Conservation (phyloP, 257 asterid species). For the Ballota nigra region DNA sequence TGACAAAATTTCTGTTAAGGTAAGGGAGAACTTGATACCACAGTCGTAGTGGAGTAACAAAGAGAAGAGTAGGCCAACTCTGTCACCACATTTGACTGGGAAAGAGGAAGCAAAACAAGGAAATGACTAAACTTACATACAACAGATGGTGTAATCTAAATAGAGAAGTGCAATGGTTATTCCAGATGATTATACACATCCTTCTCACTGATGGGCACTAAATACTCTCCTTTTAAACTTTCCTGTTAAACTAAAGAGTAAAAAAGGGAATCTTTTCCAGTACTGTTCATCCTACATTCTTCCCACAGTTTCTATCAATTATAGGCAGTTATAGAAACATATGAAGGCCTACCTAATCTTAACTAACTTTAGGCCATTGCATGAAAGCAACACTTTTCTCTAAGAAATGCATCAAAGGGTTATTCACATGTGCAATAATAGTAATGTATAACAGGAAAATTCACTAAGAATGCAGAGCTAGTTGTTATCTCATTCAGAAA, state of each 20-base stretch:
- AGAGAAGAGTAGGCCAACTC: not conserved
- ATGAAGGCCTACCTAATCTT: not conserved
- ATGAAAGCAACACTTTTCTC: not conserved
- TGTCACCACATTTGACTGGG: not conserved
- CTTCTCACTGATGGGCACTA: not conserved
- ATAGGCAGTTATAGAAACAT: not conserved
- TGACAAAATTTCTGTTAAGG: not conserved
- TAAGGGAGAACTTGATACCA: not conserved
- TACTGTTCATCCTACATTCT: not conserved
- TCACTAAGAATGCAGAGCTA: not conserved
- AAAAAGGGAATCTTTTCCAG: not conserved
- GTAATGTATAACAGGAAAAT: not conserved
- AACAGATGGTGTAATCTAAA: not conserved
- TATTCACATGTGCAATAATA: not conserved
- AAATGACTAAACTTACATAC: not conserved
- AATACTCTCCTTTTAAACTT: not conserved
- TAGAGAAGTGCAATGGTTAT: not conserved
- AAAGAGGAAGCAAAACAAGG: not conserved
- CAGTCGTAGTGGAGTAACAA: not conserved
- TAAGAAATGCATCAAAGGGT: not conserved
- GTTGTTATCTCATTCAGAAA: not conserved
- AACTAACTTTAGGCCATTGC: constrained; percentile 10
- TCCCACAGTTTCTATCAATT: not conserved
- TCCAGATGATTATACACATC: not conserved
- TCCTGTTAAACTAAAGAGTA: not conserved